Evolutionary conservation across 108 stramenopile genomes (phyloP), one percentile per base, ranked within the genome.

Genomic region (Cyclotella choctawhatcheeana): DNA sequence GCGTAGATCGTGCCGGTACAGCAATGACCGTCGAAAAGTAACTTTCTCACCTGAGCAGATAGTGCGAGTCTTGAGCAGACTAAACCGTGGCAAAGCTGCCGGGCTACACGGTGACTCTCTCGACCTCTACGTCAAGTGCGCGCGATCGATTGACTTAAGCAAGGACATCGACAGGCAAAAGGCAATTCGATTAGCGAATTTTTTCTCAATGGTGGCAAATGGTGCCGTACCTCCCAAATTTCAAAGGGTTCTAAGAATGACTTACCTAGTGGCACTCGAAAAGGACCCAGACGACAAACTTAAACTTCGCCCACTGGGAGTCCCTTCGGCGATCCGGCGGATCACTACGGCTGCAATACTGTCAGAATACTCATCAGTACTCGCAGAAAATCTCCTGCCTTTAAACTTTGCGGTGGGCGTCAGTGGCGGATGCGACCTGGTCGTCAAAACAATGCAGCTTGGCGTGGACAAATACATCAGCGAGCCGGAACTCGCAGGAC

Each of bases 371-470:
- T 10, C 22, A 1, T 3, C 26, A 17, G 53, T 47, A 6, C 31
- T 66, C 32, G 73, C 64, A 0, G 3, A 18, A 12, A 44, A 56
- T 27, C 43, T 74, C 0, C 73, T 74, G 14, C 73, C 73, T n/a
- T 48, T 34, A 43, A 74, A 74, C 64, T 66, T 65, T 44, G 73
- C 73, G 0, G 4, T 74, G 5, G 64, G 73, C 27, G 44, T 58
- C 0, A 26, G 31, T 6, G 63, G 63, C 4, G 64, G 73, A 2
- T 48, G 31, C 4, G 37, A 74, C 34, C 43, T 73, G 10, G 24
- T 74, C 4, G 40, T 45, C 50, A 47, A 47, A 44, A 20, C 54
- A 3, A 65, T 64, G 16, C 64, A 52, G 5, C 64, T 74, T 0
- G 40, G 20, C 0, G 43, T 74, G 0, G 64, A 74, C 35, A 48